A percentile compares a stretch with the other conserved stretches of the same genome.
phyloP scores from a whole-genome alignment of 2,329 filamentous ascomycete genomes.

The Bipolaris oryzae region DNA sequence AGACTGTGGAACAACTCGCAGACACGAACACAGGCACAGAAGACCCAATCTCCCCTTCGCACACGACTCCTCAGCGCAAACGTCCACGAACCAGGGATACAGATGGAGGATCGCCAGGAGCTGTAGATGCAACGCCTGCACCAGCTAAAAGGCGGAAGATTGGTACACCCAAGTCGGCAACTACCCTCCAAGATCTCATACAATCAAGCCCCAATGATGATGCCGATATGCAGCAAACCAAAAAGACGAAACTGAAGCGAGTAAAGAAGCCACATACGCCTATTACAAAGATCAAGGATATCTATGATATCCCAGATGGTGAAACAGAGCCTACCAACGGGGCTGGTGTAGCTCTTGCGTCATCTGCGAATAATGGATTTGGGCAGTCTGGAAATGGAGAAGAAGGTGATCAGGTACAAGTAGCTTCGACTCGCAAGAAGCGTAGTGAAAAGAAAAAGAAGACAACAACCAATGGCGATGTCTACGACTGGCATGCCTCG shows the following conservation, averaged over 20 bases:
- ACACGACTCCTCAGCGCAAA: neutral
- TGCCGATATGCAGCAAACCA: neutral
- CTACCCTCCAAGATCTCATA: slow-evolving; percentile 8
- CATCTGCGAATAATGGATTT: neutral
- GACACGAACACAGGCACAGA: slow-evolving; percentile 1
- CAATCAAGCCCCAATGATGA: neutral
- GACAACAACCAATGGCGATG: neutral
- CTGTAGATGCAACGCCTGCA: neutral
- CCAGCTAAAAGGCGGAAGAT: slow-evolving; percentile 8
- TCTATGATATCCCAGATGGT: slow-evolving; percentile 8
- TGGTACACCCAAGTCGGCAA: slow-evolving; percentile 1
- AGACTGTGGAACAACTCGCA: neutral
- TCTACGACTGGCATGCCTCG: neutral
- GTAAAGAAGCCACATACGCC: slow-evolving; percentile 12
- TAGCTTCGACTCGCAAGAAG: neutral
- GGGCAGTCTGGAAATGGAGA: neutral
- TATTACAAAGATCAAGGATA: neutral
- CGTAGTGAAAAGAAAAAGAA: neutral
- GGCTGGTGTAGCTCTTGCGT: neutral
- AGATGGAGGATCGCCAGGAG: neutral
- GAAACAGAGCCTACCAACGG: neutral
- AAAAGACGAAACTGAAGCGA: slow-evolving; percentile 8
- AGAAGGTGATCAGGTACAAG: neutral
- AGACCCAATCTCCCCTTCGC: neutral
- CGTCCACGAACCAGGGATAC: neutral